phyloP scores from a whole-genome alignment of 257 asterid genomes.

The Ilex aquifolium region DNA sequence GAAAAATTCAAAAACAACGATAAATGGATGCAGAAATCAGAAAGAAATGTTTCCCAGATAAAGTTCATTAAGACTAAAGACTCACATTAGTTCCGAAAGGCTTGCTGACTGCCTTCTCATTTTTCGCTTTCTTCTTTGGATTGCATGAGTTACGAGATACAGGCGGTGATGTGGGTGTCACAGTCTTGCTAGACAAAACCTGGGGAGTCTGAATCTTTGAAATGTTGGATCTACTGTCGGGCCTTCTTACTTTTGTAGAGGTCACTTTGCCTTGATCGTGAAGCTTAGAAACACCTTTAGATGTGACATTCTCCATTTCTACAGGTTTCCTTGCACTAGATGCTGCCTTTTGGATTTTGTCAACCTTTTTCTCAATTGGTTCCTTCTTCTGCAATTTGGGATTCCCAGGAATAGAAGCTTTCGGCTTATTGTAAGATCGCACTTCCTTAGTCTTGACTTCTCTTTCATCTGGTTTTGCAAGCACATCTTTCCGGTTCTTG shows the following conservation, averaged over 20 bases:
- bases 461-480: neutral
- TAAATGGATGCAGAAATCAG: no score
- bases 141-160: conserved; percentile 9
- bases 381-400: neutral
- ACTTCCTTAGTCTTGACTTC: neutral
- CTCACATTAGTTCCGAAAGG: conserved; percentile 35
- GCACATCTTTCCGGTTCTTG: neutral
- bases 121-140: conserved; percentile 31
- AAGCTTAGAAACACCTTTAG: neutral
- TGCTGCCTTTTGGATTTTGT: neutral
- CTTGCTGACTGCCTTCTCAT: conserved; percentile 26
- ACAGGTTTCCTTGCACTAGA: neutral
- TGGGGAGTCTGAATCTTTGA: neutral
- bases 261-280: neutral
- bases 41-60: no score
- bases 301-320: neutral
- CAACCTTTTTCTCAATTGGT: neutral
- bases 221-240: neutral
- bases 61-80: neutral
- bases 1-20: neutral
- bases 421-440: neutral
- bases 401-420: neutral
- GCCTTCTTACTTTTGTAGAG: neutral
- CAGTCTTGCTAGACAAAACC: neutral
- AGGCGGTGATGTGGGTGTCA: conserved; percentile 2